Evolutionary conservation across 345 rosid species (phyloP), one percentile per base, ranked within the genome.

Genomic region (Euphorbia lathyris): DNA sequence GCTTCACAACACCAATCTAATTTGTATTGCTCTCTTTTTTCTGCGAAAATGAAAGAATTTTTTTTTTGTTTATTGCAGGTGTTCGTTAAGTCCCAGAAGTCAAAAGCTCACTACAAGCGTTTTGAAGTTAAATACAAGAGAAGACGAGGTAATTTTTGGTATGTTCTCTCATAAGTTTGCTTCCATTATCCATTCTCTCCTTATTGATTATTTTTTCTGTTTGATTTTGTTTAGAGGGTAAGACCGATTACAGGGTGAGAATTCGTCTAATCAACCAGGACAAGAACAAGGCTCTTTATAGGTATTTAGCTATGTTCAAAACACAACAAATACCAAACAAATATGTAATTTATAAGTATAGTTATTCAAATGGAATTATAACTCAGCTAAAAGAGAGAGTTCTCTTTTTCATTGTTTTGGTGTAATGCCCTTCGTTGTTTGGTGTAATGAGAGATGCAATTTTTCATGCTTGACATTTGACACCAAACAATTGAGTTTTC

Each of bases 361-460:
- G n/a, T n/a, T n/a, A n/a, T n/a, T n/a, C n/a, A n/a, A n/a, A n/a
- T n/a, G n/a, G 23, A 27, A 40, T 58, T 64, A 7, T 47, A 50
- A 63, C 68, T 22, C 23, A 40, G 45, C 34, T 60, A 10, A 27
- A 65, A 34, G 42, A 29, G 23, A 36, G 27, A 22, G 8, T 6
- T 32, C 47, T 66, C 8, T 17, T 19, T 17, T 1, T 30, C n/a
- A n/a, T 69, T 56, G 30, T 23, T 38, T 51, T 63, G 65, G 17
- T 45, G 72, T 32, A 70, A 90, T 93, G 97, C 76, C 96, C 96
- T 77, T 93, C 98, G 76, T 93, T 96, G 79, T 93, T 90, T 55
- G 96, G 97, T 68, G 98, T 90, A 80, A 74, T 53, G 58, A 55
- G 52, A 43, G 72, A 47, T 75, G 63, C 67, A n/a, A 56, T 23